Percentiles rank a stretch among this genome's conserved stretches.
These are phyloP conservation scores for Pythium rhizo-oryzae DNA, from an alignment of 352 stramenopile genomes.

Conservation along the genomic window DNA sequence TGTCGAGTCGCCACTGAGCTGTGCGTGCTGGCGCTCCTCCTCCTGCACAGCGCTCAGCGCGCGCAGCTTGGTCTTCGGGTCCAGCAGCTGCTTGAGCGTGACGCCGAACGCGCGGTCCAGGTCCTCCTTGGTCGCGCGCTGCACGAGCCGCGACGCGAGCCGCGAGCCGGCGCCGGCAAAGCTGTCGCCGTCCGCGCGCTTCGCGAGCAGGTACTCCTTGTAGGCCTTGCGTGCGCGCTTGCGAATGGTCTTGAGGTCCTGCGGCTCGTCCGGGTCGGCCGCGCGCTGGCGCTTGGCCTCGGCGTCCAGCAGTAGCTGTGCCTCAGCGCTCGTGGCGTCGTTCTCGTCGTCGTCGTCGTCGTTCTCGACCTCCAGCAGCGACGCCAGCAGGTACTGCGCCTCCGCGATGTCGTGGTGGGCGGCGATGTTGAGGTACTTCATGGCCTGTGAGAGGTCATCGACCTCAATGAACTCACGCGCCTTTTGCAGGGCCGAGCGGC, in stretches of 20 bases:
- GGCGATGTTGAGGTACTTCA: constrained; percentile 62
- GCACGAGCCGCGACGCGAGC: constrained; percentile 39
- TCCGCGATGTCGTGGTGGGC: constrained; percentile 66
- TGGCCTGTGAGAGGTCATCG: constrained; percentile 56
- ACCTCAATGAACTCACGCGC: constrained; percentile 61
- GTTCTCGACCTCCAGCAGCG: constrained; percentile 52
- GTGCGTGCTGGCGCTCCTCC: constrained; percentile 33
- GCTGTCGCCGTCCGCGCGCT: constrained; percentile 33
- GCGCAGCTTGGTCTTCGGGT: constrained; percentile 56
- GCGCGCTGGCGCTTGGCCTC: constrained; percentile 68
- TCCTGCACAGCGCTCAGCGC: constrained; percentile 38
- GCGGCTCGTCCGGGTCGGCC: constrained; percentile 42
- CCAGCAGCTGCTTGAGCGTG: constrained; percentile 68
- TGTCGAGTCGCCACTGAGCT: constrained; percentile 45
- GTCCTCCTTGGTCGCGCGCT: constrained; percentile 56
- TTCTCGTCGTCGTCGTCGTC: constrained; percentile 26
- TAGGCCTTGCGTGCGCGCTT: constrained; percentile 78
- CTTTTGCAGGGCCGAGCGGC: constrained; percentile 51
- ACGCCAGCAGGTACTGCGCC: constrained; percentile 77
- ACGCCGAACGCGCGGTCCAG: constrained; percentile 75
- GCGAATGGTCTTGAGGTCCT: constrained; percentile 77
- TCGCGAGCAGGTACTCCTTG: constrained; percentile 67
- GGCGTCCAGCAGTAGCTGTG: constrained; percentile 55
- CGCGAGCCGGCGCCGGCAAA: constrained; percentile 13
- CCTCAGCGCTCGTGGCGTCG: constrained; percentile 29